These are phyloP conservation scores for Pseudognaphalium luteoalbum DNA, from an alignment of 129 eudicot genomes.

Conservation along the genomic window DNA sequence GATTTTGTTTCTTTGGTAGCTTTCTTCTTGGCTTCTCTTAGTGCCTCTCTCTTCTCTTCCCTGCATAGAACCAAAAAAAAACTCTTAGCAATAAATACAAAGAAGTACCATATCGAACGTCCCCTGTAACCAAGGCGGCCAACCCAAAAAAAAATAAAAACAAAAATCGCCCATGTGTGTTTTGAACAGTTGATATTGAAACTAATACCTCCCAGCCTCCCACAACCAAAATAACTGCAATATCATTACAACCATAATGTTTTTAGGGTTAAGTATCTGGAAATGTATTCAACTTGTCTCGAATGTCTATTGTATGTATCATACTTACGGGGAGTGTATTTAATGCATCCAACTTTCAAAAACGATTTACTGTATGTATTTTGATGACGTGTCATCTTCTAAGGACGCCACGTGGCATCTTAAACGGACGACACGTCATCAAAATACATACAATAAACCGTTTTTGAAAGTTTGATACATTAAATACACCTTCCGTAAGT, in stretches of 20 bases:
- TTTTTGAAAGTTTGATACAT: no score
- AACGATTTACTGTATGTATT: no score
- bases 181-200: not conserved
- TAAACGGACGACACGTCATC: no score
- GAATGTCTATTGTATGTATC: no score
- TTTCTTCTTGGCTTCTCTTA: slow-evolving; percentile 49
- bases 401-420: no score
- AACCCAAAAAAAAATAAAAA: not conserved
- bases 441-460: no score
- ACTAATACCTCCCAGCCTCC: not conserved
- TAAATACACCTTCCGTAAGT: no score
- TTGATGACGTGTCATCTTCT: no score
- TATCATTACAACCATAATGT: not conserved
- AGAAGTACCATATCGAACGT: not conserved
- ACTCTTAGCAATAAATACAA: not conserved
- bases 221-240: not conserved
- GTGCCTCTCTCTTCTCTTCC: slow-evolving; percentile 67
- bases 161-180: not conserved
- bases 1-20: slow-evolving; percentile 22
- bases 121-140: not conserved
- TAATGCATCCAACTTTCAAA: no score
- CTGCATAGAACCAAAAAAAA: slow-evolving; percentile 36
- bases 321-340: no score
- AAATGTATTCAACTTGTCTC: no score
- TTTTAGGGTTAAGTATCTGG: no score